Conservation (phyloP, 1,139 yeast genomes). For the Taphrina populina region DNA sequence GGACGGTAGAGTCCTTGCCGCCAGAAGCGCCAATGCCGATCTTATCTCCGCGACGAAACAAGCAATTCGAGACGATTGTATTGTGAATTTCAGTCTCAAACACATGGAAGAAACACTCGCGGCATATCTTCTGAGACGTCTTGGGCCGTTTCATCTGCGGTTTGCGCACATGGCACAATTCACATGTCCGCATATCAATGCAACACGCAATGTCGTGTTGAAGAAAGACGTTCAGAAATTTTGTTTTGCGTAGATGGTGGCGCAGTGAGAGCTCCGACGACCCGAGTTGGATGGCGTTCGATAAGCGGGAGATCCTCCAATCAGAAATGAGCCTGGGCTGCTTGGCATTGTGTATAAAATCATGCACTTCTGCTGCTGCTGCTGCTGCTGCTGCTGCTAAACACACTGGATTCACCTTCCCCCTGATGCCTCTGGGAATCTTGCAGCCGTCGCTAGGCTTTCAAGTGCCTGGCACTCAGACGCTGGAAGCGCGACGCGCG, state of each 20-base stretch:
- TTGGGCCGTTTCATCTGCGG: slow-evolving; percentile 92
- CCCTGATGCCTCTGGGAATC: slow-evolving; percentile 13
- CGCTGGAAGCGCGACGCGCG: neutral
- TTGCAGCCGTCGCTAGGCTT: neutral
- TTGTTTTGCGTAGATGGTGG: neutral
- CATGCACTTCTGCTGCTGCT: too few species aligned
- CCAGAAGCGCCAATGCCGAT: slow-evolving; percentile 99
- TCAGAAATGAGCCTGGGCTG: too few species aligned
- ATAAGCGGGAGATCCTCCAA: too few species aligned
- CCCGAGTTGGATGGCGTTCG: too few species aligned
- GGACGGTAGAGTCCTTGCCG: slow-evolving; percentile 94
- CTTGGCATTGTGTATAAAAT: too few species aligned
- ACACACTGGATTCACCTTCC: too few species aligned
- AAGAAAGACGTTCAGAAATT: too few species aligned
- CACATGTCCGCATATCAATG: too few species aligned
- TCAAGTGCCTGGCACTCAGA: slow-evolving; percentile 15
- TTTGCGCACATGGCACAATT: slow-evolving; percentile 77
- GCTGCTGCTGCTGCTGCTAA: too few species aligned
- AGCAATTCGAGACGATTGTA: slow-evolving; percentile 67
- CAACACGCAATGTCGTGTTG: too few species aligned
- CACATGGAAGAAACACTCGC: slow-evolving; percentile 80
- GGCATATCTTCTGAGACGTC: slow-evolving; percentile 86
- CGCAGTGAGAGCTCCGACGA: neutral
- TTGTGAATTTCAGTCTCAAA: slow-evolving; percentile 95
- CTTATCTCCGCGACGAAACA: slow-evolving; percentile 75